phyloP scores from a whole-genome alignment of 176 grass and related monocot species.

The Guadua angustifolia region DNA sequence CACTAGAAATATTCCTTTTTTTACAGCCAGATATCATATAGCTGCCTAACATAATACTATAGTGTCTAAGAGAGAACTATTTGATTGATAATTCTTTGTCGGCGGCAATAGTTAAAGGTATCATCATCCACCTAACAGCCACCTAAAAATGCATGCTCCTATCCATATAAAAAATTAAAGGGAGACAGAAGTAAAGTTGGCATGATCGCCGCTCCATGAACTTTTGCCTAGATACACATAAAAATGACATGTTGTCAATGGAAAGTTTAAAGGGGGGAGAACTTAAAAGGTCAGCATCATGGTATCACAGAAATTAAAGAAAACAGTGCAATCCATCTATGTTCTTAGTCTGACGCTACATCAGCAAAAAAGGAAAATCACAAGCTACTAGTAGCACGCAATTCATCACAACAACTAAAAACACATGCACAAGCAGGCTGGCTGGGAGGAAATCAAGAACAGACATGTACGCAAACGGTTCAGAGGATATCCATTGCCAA shows the following conservation, averaged over 20 bases:
- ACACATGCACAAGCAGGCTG: too few species aligned
- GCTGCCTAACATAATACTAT: not conserved
- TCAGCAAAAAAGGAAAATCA: not conserved
- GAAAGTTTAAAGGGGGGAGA: conserved; percentile 9
- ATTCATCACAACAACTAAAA: not conserved
- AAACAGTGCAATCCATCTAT: not conserved
- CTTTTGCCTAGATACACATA: not conserved
- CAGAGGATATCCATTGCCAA: not conserved
- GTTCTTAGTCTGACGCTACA: conserved; percentile 21
- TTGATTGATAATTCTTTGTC: not conserved
- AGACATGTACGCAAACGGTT: not conserved
- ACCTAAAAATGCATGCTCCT: conserved; percentile 10
- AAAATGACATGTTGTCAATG: not conserved
- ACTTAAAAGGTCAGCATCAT: conserved; percentile 26
- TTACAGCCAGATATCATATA: not conserved
- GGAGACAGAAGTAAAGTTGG: not conserved
- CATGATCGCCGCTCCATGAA: conserved; percentile 28
- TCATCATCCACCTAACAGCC: not conserved
- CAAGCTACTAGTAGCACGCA: not conserved
- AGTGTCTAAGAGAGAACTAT: not conserved
- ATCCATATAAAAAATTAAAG: not conserved
- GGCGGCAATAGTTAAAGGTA: not conserved
- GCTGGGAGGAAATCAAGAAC: not conserved
- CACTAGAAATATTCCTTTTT: not conserved
- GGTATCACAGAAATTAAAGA: not conserved